Percentiles rank a stretch among this genome's conserved stretches.
Conservation (phyloP, 2,329 filamentous ascomycete species). For the Pseudogymnoascus verrucosus region DNA sequence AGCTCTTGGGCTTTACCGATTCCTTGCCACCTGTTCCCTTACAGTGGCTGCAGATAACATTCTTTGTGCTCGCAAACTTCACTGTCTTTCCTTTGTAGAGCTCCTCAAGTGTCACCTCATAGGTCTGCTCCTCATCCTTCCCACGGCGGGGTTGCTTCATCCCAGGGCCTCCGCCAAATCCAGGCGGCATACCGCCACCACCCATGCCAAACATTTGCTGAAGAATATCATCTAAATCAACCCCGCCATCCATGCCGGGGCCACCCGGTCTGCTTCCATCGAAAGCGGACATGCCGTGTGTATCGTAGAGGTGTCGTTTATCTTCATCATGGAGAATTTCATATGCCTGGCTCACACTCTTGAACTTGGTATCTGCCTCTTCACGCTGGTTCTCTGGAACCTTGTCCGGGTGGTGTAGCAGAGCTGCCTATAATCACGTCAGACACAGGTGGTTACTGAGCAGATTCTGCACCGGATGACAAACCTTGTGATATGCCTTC, state of each 20-base stretch:
- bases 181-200: slow-evolving; percentile 37
- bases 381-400: slow-evolving; percentile 77
- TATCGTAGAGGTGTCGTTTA: slow-evolving; percentile 85
- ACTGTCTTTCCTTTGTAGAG: slow-evolving; percentile 98
- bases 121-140: slow-evolving; percentile 79
- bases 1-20: slow-evolving; percentile 75
- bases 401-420: slow-evolving; percentile 91
- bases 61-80: slow-evolving; percentile 92
- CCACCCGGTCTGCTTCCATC: slow-evolving; percentile 61
- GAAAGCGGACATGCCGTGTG: slow-evolving; percentile 92
- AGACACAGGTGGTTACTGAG: slow-evolving; percentile 10
- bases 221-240: slow-evolving; percentile 87
- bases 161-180: slow-evolving; percentile 30
- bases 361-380: slow-evolving; percentile 86
- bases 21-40: slow-evolving; percentile 87
- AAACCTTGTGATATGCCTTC: slow-evolving; percentile 91
- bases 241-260: slow-evolving; percentile 55
- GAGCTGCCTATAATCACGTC: slow-evolving; percentile 55
- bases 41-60: slow-evolving; percentile 79
- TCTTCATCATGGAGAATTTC: slow-evolving; percentile 96
- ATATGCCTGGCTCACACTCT: slow-evolving; percentile 86
- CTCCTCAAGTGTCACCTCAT: slow-evolving; percentile 86
- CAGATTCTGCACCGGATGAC: slow-evolving; percentile 19
- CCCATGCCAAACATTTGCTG: slow-evolving; percentile 85
- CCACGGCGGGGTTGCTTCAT: slow-evolving; percentile 61